phyloP scores from a whole-genome alignment of 352 stramenopile genomes.

The Phytopythium boreale region DNA sequence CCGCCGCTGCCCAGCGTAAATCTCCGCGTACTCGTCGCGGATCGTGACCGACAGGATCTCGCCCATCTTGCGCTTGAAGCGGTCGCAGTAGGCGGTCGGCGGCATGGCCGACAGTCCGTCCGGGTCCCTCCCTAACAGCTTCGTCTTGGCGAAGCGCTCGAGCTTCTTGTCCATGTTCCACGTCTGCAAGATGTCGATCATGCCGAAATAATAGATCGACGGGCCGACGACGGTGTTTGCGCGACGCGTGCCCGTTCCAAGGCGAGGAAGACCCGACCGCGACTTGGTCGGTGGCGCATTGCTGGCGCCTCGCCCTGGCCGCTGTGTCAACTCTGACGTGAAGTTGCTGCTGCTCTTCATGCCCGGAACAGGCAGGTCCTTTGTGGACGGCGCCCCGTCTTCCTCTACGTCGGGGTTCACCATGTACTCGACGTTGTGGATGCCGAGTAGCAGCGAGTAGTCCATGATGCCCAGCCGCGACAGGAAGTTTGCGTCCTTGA shows the following conservation, averaged over 20 bases:
- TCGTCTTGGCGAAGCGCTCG: slow-evolving; percentile 86
- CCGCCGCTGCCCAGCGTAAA: slow-evolving; percentile 32
- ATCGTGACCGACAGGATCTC: slow-evolving; percentile 77
- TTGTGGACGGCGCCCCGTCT: slow-evolving; percentile 24
- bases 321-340: slow-evolving; percentile 36
- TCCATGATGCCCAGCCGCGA: slow-evolving; percentile 89
- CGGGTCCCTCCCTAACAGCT: slow-evolving; percentile 73
- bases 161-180: slow-evolving; percentile 91
- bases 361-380: slow-evolving; percentile 22
- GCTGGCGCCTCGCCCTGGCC: slow-evolving; percentile 16
- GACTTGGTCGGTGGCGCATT: slow-evolving; percentile 26
- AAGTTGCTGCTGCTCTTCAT: slow-evolving; percentile 39
- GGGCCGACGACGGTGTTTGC: slow-evolving; percentile 87
- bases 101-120: slow-evolving; percentile 81
- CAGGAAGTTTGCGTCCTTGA: slow-evolving; percentile 86
- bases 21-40: slow-evolving; percentile 57
- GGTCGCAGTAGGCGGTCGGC: slow-evolving; percentile 81
- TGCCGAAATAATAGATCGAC: slow-evolving; percentile 86
- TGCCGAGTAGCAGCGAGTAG: slow-evolving; percentile 87
- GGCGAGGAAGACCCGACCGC: slow-evolving; percentile 36
- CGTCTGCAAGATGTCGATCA: slow-evolving; percentile 88
- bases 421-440: slow-evolving; percentile 89
- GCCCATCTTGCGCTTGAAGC: slow-evolving; percentile 87
- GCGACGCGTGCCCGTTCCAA: slow-evolving; percentile 66
- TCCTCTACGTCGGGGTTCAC: slow-evolving; percentile 76